These are phyloP conservation scores for Hypoxylon fuscum DNA, from an alignment of 495 filamentous ascomycete genomes.

Conservation along the genomic window DNA sequence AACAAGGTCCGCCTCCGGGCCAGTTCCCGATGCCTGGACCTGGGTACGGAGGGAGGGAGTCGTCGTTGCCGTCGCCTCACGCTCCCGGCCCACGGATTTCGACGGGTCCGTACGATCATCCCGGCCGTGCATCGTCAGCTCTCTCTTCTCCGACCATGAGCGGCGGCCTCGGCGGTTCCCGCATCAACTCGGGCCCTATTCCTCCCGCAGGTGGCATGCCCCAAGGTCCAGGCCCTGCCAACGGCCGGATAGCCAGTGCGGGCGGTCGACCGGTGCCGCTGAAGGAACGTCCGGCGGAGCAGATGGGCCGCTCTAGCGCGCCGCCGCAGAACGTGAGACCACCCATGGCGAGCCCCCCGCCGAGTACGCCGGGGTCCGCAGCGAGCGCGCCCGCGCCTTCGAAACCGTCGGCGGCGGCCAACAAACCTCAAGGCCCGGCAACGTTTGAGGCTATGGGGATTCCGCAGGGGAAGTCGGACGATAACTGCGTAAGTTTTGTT, in stretches of 20 bases:
- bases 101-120: slow-evolving; percentile 25
- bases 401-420: slow-evolving; percentile 55
- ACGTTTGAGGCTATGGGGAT: slow-evolving; percentile 99
- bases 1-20: slow-evolving; percentile 45
- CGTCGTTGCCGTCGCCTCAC: slow-evolving; percentile 32
- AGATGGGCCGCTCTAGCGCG: slow-evolving; percentile 42
- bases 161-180: slow-evolving; percentile 36
- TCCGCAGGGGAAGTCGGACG: slow-evolving; percentile 76
- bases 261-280: slow-evolving; percentile 26
- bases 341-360: slow-evolving; percentile 47
- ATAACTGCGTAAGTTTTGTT: slow-evolving; percentile 82
- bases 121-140: slow-evolving; percentile 10
- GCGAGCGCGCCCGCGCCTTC: slow-evolving; percentile 44
- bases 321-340: slow-evolving; percentile 44
- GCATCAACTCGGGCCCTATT: slow-evolving; percentile 48
- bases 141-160: slow-evolving; percentile 38
- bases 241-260: slow-evolving; percentile 21
- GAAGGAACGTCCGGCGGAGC: slow-evolving; percentile 38
- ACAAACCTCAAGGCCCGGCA: slow-evolving; percentile 89
- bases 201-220: slow-evolving; percentile 34
- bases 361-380: slow-evolving; percentile 35
- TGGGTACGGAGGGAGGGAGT: slow-evolving; percentile 41
- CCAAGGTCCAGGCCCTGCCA: slow-evolving; percentile 36
- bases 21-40: slow-evolving; percentile 35
- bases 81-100: slow-evolving; percentile 39